Percentiles rank a stretch among this genome's conserved stretches.
Conservation (phyloP, 805 yeast species). For the Metschnikowia gelsemii region DNA sequence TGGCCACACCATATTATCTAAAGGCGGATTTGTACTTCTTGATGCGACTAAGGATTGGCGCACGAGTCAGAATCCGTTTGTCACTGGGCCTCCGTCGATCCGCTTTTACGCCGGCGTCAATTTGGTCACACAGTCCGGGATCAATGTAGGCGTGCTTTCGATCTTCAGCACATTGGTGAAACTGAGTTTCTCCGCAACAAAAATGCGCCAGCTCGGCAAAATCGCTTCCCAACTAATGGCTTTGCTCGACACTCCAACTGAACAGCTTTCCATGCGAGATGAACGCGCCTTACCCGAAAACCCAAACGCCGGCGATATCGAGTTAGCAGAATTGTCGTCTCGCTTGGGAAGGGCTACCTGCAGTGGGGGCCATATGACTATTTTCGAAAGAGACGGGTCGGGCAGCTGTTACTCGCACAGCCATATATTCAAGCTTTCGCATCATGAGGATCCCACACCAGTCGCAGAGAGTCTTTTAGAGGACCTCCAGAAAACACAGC, state of each 20-base stretch:
- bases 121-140: constrained; percentile 38
- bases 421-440: constrained; percentile 44
- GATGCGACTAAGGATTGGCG: constrained; percentile 76
- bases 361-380: constrained; percentile 37
- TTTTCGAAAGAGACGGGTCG: constrained; percentile 64
- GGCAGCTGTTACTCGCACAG: constrained; percentile 59
- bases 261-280: constrained; percentile 13
- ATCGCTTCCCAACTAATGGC: constrained; percentile 44
- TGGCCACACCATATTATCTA: constrained; percentile 64
- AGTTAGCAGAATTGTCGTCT: constrained; percentile 30
- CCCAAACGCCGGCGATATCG: constrained; percentile 21
- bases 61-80: constrained; percentile 58
- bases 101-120: constrained; percentile 69
- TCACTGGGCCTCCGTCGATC: constrained; percentile 58
- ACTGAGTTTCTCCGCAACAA: constrained; percentile 33
- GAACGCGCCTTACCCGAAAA: constrained; percentile 8
- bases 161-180: constrained; percentile 53
- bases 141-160: constrained; percentile 56
- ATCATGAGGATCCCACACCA: constrained; percentile 13
- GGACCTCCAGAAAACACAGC: constrained; percentile 3
- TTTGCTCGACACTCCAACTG: constrained; percentile 37
- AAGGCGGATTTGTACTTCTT: constrained; percentile 50
- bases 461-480: constrained; percentile 5
- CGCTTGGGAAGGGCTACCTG: constrained; percentile 61
- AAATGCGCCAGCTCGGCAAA: constrained; percentile 35